phyloP scores from a whole-genome alignment of 169 alveolate species.

The Perkinsus marinus region DNA sequence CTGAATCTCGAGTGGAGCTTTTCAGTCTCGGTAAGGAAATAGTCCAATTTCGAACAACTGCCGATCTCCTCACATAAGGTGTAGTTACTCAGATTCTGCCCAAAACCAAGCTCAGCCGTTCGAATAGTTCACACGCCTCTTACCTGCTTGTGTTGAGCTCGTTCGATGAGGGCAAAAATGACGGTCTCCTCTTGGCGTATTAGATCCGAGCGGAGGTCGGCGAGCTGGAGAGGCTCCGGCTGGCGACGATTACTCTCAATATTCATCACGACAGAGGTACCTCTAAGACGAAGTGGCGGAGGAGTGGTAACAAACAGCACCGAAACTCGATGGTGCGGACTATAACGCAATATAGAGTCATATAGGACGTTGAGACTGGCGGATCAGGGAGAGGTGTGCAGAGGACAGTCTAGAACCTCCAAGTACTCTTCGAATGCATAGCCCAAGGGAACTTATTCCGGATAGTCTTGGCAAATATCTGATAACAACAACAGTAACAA shows the following conservation, averaged over 20 bases:
- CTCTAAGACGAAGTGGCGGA: too few relatives aligned
- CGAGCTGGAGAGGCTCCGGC: neutral
- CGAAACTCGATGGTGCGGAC: neutral
- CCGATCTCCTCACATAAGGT: neutral
- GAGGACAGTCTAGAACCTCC: constrained; percentile 50
- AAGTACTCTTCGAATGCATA: constrained; percentile 83
- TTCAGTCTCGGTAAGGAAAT: neutral
- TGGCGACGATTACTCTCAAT: neutral
- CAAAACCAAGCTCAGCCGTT: neutral
- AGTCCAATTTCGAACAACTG: neutral
- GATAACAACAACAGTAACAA: too few relatives aligned
- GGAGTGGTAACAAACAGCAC: too few relatives aligned
- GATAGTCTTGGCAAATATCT: constrained; percentile 29
- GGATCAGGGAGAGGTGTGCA: neutral
- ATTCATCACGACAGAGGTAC: neutral
- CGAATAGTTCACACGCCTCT: neutral
- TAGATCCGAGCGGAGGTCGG: neutral
- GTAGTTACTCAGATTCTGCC: neutral
- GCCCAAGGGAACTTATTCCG: constrained; percentile 97
- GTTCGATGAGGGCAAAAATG: neutral
- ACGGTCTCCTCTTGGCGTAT: constrained; percentile 2
- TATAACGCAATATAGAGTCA: neutral
- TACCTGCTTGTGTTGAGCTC: neutral
- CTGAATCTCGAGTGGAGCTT: neutral
- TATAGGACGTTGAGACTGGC: neutral